These are phyloP conservation scores for Pestalotiopsis sp. DNA, from an alignment of 2,329 filamentous ascomycete species.

Conservation along the genomic window DNA sequence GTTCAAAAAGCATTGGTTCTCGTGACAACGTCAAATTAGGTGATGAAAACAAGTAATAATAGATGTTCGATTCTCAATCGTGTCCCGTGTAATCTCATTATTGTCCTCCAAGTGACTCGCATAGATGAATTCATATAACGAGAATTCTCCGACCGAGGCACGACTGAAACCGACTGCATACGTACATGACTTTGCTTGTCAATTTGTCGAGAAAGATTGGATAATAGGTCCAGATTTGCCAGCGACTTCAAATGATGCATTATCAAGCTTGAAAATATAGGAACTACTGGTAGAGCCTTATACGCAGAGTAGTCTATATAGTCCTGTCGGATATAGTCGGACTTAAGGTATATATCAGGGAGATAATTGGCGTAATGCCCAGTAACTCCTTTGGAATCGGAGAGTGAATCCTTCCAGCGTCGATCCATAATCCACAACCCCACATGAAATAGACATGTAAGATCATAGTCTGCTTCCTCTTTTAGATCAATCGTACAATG, in stretches of 20 bases:
- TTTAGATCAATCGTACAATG: too few species aligned
- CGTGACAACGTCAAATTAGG: not conserved
- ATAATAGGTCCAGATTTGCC: too few species aligned
- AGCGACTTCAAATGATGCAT: too few species aligned
- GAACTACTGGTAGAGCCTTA: too few species aligned
- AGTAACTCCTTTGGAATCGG: not conserved
- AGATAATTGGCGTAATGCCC: not conserved
- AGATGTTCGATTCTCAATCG: not conserved
- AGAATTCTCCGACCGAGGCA: too few species aligned
- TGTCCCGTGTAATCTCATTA: not conserved
- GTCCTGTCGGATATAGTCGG: conserved; percentile 1
- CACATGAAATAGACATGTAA: not conserved
- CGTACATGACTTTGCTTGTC: too few species aligned
- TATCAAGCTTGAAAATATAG: too few species aligned
- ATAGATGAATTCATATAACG: too few species aligned
- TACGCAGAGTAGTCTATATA: not conserved
- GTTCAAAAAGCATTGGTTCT: not conserved
- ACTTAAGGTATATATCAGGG: not conserved
- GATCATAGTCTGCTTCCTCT: too few species aligned
- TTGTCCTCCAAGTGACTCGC: not conserved
- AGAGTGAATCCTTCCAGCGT: not conserved
- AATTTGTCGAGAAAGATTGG: too few species aligned
- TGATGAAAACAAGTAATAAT: not conserved
- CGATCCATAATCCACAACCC: not conserved
- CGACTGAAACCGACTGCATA: too few species aligned